Evolutionary conservation across 2,329 filamentous ascomycete genomes (phyloP), one percentile per base, ranked within the genome.

Genomic region (Colletotrichum paranaense): DNA sequence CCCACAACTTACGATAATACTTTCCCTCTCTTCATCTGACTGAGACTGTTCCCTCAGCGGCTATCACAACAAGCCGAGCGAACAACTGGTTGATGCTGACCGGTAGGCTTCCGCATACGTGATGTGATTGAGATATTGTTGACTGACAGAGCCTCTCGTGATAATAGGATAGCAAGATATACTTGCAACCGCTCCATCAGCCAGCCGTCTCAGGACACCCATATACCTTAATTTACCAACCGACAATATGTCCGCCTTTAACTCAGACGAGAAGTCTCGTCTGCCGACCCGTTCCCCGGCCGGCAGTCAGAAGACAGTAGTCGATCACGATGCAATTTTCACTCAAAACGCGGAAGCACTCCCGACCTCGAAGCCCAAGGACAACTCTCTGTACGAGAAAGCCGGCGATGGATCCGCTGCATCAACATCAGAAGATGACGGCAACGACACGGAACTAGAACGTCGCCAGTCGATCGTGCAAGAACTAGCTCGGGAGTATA

Each of bases 401-500:
- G 60, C 38, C 28, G 62, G 60, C 11, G 60, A 75, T 19, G 30
- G 42, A 22, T 49, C 57, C 8, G 68, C 67, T 8, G 52, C 73
- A 4, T 74, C 69, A 5, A 66, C 67, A 16, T 56, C 65, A 1
- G 70, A 64, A 8, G 63, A 72, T 5, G 72, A 69, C 22, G 65
- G 68, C 16, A 68, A 75, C 57, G 74, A 74, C 42, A 68, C 63
- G 12, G 74, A 75, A 62, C 28, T 76, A 30, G 74, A 76, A 8
- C 71, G 71, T 26, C 75, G 76, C 5, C 74, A 73, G 3, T 77
- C 76, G n/a, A 74, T 75, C 2, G 76, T 78, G 7, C 76, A 78
- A 32, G 74, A 76, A 24, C 71, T 78, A 2, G 76, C 76, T 7
- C 76, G 76, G 5, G 66, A 76, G 55, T 77, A 76, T 62, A 77